Evolutionary conservation across 164 flowering plant genomes (phyloP), one percentile per base, ranked within the genome.

Genomic region (Akebia trifoliata): DNA sequence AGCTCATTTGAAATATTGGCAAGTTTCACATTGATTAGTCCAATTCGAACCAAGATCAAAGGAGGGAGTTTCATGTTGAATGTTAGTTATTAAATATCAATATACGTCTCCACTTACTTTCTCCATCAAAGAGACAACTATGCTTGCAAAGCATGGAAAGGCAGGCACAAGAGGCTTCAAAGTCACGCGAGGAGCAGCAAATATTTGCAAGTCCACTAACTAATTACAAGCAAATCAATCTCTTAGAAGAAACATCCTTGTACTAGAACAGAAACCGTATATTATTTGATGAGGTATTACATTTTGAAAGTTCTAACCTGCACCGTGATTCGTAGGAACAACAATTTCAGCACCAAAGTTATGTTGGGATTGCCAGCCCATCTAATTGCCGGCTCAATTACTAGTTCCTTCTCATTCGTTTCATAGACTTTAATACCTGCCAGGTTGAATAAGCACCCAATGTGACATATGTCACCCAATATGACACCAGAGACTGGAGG

Each of bases 351-450:
- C 61, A 63, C 78, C 66, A 92, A 61, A 49, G 67, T 55, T 58
- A 89, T 78, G 62, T 86, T 81, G 28, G 95, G 86, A 69, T 85
- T 83, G 21, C 96, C 96, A 57, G 87, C 96, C 98, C 98, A 92
- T 67, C 72, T 83, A 18, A 92, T 54, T 18, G 73, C 81, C 26
- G 89, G 84, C 64, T 92, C 95, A 72, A 85, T 54, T 36, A 83
- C 80, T 64, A 92, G 44, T 50, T 88, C 87, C 44, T 70, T 83
- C 72, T 92, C 96, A 62, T 85, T 80, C 11, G 93, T 83, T 63
- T 86, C 89, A 53, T 63, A 78, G 29, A 85, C 72, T 71, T 86
- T 86, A 18, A 91, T 22, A 64, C 95, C 98, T 86, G 67, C 63
- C 51, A 60, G 46, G 15, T 53, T 36, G 24, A 50, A 18, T 4